Base-by-base conservation (phyloP, 306 rosid genomes). In the Lagenaria siceraria region DNA sequence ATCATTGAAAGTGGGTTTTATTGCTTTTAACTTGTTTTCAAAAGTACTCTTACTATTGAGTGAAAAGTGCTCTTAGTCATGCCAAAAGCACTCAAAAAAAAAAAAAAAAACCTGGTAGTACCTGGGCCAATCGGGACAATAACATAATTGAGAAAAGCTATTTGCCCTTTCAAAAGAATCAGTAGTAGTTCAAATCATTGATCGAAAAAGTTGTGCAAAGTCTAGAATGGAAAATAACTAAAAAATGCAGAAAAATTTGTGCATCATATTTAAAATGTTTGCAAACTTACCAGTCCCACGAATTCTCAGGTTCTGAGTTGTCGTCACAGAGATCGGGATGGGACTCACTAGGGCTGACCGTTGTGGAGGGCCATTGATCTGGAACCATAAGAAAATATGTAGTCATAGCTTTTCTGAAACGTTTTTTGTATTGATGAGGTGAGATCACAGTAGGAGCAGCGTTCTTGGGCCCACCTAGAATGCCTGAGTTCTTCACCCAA, bases 381-480 rank as follows among this genome's bases (percentile, higher is more conserved):
- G 98, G 99, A 82, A 96, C 96, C 97, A 89, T 96, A 70, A 96
- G 91, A 84, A 92, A 96, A 81, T 96, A 96, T 48, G 97, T 86
- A 70, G 97, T 84, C 99, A 92, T 96, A 71, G 99, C 99, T 87
- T 92, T 95, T 77, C 99, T 81, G 89, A 95, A 95, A 84, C 99
- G 89, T 81, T 89, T 95, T 92, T 95, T 95, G 88, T 95, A 95
- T 74, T 92, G 96, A 70, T 84, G 85, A 0, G 99, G 99, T 63
- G 98, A 92, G 83, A 96, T 87, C 63, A 96, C 96, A 25, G 99
- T 96, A 40, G 99, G 99, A 69, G 96, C 33, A 35, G 96, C 56
- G 75, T 96, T 90, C 86, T 78, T 96, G 78, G 97, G 88, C 51
- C 99, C 99, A 72, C 99, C 99, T n/a, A 96, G 96, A 72, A 96